Base-by-base conservation (phyloP, 1,284 basidiomycete genomes). In the Vanrija pseudolonga region DNA sequence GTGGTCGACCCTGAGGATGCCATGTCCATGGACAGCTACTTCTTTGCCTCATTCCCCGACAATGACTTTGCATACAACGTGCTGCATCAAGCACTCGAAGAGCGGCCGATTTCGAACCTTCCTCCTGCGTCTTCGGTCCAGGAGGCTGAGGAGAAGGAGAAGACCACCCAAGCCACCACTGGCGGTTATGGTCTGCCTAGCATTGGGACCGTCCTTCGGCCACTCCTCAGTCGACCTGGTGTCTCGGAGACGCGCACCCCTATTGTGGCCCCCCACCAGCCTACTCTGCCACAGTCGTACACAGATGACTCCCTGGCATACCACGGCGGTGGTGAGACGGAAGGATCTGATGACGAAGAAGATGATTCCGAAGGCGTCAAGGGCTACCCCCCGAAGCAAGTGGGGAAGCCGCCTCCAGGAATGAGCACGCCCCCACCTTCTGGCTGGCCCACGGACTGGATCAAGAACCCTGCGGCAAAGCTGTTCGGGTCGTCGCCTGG, bases 41-140 rank as follows among this genome's bases (percentile, higher is more conserved):
- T 84, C 59, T 73, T 81, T 71, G 90, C 91, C 14, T 95, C 94
- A 69, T 94, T 96, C 73, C 84, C 85, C 60, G 84, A 92, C 72
- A 80, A 90, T 45, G 79, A 85, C 11, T 79, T 76, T 28, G 89
- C 90, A 0, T 80, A 91, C 53, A 84, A 87, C 44, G 83, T 87
- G 67, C 90, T 96, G 55, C 84, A 88, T 37, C 83, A 86, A 55
- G 83, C 84, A 9, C 82, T 94, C 49, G 78, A 79, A 32, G 81
- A 84, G 63, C 82, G 84, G 36, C 65, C 77, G 20, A 42, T 62
- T 1, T 51, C 61, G 14, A 60, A 70, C 6, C 51, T 70, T 17
- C 65, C 43, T 7, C 56, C 62, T 2, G 56, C 50, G 9, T 32
- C 26, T 47, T 47, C 32, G 26, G 36, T 22, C 36, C 43, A 23